Evolutionary conservation across 441 rosid genomes (phyloP).

Genomic region (Adansonia grandidieri): DNA sequence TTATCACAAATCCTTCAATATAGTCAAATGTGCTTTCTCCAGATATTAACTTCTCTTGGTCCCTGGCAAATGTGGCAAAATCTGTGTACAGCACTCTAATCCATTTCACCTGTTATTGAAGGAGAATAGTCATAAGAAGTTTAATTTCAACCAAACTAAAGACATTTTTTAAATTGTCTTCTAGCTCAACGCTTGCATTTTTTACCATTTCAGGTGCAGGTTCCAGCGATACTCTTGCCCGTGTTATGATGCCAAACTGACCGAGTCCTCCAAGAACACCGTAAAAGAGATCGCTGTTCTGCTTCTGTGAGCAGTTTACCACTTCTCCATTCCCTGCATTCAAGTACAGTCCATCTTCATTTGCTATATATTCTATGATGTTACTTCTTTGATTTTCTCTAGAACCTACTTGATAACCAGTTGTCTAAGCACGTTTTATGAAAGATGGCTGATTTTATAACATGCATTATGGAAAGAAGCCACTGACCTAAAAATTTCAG

Average conservation of each 20-base stretch:
- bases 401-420: not conserved
- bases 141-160: not conserved
- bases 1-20: conserved; percentile 86
- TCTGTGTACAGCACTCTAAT: conserved; percentile 83
- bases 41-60: conserved; percentile 76
- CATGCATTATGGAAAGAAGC: conserved; percentile 28
- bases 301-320: conserved; percentile 71
- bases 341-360: conserved; percentile 27
- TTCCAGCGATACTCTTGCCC: conserved; percentile 84
- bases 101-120: conserved; percentile 80
- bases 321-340: conserved; percentile 91
- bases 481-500: conserved; percentile 24
- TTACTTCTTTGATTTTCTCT: not conserved
- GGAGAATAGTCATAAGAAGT: conserved; percentile 24
- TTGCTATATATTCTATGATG: not conserved
- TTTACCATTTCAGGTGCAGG: conserved; percentile 88
- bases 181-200: conserved; percentile 7
- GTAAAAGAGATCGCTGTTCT: conserved; percentile 81
- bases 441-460: conserved; percentile 19
- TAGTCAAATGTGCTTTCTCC: conserved; percentile 66
- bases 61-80: conserved; percentile 65
- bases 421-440: conserved; percentile 15
- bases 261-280: conserved; percentile 97
- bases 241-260: conserved; percentile 93
- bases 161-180: not conserved